Conservation (phyloP, 2,329 filamentous ascomycete species). For the Xylariaceae sp. region DNA sequence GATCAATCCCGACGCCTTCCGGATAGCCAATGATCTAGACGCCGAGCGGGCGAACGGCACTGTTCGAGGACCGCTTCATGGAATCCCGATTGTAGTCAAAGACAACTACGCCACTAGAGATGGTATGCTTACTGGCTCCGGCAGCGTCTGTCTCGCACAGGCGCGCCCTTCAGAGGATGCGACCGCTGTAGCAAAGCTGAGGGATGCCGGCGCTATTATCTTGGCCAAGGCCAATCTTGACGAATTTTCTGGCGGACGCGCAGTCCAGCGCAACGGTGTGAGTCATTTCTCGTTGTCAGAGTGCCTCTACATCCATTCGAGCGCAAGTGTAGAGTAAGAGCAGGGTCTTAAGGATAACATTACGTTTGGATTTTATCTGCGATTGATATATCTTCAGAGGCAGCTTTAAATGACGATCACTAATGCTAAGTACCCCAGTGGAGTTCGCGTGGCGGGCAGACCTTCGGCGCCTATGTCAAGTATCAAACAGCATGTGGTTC, state of each 20-base stretch:
- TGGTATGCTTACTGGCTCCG: constrained; percentile 38
- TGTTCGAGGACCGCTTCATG: constrained; percentile 49
- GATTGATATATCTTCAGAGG: too few relatives aligned
- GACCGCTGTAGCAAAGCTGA: constrained; percentile 51
- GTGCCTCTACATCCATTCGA: too few relatives aligned
- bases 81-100: constrained; percentile 62
- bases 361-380: too few relatives aligned
- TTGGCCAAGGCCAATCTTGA: constrained; percentile 57
- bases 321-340: too few relatives aligned
- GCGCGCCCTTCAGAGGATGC: constrained; percentile 8
- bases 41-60: constrained; percentile 26
- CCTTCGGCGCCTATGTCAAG: constrained; percentile 56
- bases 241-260: constrained; percentile 58
- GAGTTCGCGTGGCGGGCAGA: constrained; percentile 60
- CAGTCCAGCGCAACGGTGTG: constrained; percentile 49
- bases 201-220: constrained; percentile 53
- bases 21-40: constrained; percentile 32
- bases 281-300: too few relatives aligned
- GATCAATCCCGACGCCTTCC: constrained; percentile 34
- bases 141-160: constrained; percentile 11
- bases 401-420: too few relatives aligned
- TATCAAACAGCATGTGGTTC: constrained; percentile 59
- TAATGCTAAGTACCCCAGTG: too few relatives aligned
- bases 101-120: constrained; percentile 62
- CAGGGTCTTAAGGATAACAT: too few relatives aligned